These are phyloP conservation scores for Pugionium cornutum DNA, from an alignment of 345 rosid genomes.

Conservation along the genomic window DNA sequence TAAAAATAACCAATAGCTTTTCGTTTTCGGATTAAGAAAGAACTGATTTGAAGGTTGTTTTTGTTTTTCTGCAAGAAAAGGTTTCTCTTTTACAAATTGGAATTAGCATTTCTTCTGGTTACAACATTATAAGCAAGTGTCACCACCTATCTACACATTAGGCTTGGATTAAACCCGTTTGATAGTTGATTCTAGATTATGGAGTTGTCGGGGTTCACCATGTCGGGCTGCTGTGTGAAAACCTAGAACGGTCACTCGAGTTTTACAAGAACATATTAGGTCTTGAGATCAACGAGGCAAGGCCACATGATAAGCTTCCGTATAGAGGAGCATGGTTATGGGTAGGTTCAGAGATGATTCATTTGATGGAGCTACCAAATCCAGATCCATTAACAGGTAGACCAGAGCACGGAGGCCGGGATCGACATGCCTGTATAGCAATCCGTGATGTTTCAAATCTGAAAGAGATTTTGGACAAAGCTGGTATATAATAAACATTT, in stretches of 20 bases:
- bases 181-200: constrained; percentile 55
- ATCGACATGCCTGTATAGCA: constrained; percentile 87
- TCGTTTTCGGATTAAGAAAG: neutral
- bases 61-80: neutral
- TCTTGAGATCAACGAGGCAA: constrained; percentile 86
- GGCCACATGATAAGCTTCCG: constrained; percentile 92
- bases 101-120: constrained; percentile 2
- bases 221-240: constrained; percentile 81
- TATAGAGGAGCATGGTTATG: constrained; percentile 96
- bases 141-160: neutral
- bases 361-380: constrained; percentile 97
- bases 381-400: constrained; percentile 94
- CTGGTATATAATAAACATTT: constrained; percentile 47
- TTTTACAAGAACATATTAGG: constrained; percentile 84
- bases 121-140: constrained; percentile 1
- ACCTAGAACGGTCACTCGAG: constrained; percentile 80
- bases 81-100: neutral
- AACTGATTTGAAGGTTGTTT: neutral
- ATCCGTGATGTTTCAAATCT: constrained; percentile 74
- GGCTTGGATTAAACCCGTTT: constrained; percentile 4
- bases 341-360: constrained; percentile 98
- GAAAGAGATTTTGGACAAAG: constrained; percentile 70
- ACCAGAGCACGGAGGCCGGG: constrained; percentile 90
- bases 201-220: constrained; percentile 86
- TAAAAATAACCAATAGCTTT: neutral